A percentile compares a stretch with the other conserved stretches of the same genome.
Conservation (phyloP, 768 basidiomycete species). For the Calocybe indica region DNA sequence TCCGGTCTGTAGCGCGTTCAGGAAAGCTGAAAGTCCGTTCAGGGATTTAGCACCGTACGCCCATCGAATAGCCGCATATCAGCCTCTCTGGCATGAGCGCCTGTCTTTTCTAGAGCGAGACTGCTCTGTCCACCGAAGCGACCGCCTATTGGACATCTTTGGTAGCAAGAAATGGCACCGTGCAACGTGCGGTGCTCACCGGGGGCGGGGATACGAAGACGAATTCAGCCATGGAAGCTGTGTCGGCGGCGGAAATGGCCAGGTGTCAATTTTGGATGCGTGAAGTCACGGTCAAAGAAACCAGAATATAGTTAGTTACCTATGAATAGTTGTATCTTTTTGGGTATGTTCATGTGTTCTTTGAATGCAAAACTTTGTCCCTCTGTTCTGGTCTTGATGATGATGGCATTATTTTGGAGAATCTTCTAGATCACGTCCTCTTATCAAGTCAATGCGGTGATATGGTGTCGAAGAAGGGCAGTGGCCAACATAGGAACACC, state of each 20-base stretch:
- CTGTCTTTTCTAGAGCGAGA: conserved; percentile 37
- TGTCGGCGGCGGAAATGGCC: conserved; percentile 22
- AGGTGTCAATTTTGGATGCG: conserved; percentile 39
- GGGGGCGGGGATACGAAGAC: conserved; percentile 19
- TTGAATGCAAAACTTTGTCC: too few relatives aligned
- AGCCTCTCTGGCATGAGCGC: not conserved
- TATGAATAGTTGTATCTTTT: too few relatives aligned
- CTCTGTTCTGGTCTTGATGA: too few relatives aligned
- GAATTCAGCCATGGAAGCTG: conserved; percentile 20
- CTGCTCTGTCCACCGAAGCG: conserved; percentile 18
- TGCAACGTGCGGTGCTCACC: conserved; percentile 36
- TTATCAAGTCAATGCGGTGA: too few relatives aligned
- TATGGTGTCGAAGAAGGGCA: too few relatives aligned
- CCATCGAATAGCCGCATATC: not conserved
- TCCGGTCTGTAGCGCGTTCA: conserved; percentile 41
- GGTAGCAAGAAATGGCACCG: conserved; percentile 30
- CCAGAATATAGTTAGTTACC: conserved; percentile 16
- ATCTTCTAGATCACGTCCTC: too few relatives aligned
- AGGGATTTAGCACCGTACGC: too few relatives aligned
- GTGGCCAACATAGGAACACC: too few relatives aligned
- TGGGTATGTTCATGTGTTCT: too few relatives aligned
- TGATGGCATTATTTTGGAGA: too few relatives aligned
- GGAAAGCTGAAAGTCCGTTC: conserved; percentile 28
- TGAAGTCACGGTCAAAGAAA: conserved; percentile 24
- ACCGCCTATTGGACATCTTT: conserved; percentile 43